Base-by-base conservation (phyloP, 2,329 filamentous ascomycete genomes). In the Calonectria multiphialidica region DNA sequence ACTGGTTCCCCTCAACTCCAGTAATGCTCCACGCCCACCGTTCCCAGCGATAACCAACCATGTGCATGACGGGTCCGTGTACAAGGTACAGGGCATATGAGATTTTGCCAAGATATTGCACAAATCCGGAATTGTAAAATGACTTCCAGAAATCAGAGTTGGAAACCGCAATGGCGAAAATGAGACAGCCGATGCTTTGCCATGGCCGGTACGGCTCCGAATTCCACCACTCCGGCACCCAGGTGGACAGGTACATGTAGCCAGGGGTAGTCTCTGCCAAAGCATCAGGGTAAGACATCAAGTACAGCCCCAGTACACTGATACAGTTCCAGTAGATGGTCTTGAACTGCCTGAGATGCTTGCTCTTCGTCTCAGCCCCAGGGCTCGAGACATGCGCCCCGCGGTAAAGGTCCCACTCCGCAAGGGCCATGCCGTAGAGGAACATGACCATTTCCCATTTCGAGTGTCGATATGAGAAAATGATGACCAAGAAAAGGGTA, bases 1-100 rank as follows among this genome's bases (percentile, higher is more conserved):
- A 90, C 75, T 79, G 82, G 59, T 78, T 75, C 15, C 84, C 85
- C 67, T 89, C 86, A 5, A 82, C 82, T 5, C 89, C 89, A 0
- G 86, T 89, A 42, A 88, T 47, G 10, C 80, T 78, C 80, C 87
- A 90, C 2, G 84, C 87, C 82, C 85, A 85, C 40, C 83, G 84
- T 76, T 90, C 85, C 69, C 87, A 85, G 30, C 85, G 83, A 76
- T 90, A 91, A 13, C 89, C 89, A 23, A 88, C 75, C 4, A 86
- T 86, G 75, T 90, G 88, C 77, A 88, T 85, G 2, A 88, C 85
- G 5, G 89, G 88, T 1, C 90, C 89, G 78, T 92, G 90, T 82
- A 91, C 88, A 13, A 92, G 85, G 79, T 92, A 92, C 25, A 92
- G 78, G 64, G 89, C 87, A 78, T 90, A 92, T 66, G 89, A 91